Base-by-base conservation (phyloP, 495 filamentous ascomycete genomes). In the Rostrohypoxylon terebratum region DNA sequence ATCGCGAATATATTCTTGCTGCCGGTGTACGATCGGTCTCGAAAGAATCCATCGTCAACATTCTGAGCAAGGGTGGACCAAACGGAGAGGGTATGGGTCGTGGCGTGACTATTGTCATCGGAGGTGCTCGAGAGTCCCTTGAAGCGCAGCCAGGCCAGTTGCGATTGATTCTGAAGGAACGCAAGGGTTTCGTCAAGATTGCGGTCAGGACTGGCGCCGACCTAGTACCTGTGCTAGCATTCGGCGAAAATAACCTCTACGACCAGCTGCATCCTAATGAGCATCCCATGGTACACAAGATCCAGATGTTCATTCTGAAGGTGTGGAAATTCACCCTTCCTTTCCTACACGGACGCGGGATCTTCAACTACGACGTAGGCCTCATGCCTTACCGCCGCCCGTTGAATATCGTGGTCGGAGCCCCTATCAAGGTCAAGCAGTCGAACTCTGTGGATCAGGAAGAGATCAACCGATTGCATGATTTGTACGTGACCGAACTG, bases 341-440 rank as follows among this genome's bases (percentile, higher is more conserved):
- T 2, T 81, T 97, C 31, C 90, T 98, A 64, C 94, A 97, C 81
- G 94, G 94, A 1, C 79, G 94, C 14, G 96, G 96, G 1, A 90
- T 98, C 8, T 98, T 98, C 80, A 99, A 99, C 76, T 98, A 99
- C 70, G 96, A 99, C 78, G 92, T 97, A 1, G 96, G 96, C 0
- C 77, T 98, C 59, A 92, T 98, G 92, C 96, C 96, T 6, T 98
- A 98, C 80, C 87, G 96, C 36, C 83, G 90, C 38, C 90, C 94
- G 14, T 72, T 99, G 44, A 95, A 98, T 75, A 87, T 97, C 36
- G 94, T 99, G 7, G 92, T 97, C 6, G 95, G 94, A 1, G 83
- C 86, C 63, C 93, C 94, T 2, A 92, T 97, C 62, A 83, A 86
- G 61, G 92, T 97, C 14, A 87, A 89, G 75, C 81, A 88, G 61